phyloP scores from a whole-genome alignment of 2,329 filamentous ascomycete genomes.

The Neocucurbitaria cava region DNA sequence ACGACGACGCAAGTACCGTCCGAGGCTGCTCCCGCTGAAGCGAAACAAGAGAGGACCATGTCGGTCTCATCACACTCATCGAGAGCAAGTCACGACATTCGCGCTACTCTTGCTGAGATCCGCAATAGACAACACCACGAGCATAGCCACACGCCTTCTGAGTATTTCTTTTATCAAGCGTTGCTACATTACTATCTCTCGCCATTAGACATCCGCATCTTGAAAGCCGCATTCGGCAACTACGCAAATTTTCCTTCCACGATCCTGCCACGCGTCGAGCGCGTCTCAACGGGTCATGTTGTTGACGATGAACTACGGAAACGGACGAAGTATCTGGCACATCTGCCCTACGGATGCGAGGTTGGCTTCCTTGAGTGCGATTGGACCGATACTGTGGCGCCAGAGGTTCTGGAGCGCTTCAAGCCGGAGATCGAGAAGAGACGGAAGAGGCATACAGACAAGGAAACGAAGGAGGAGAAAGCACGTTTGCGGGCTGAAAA shows the following conservation, averaged over 20 bases:
- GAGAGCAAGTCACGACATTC: constrained; percentile 41
- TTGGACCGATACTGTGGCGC: constrained; percentile 86
- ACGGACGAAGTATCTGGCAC: constrained; percentile 83
- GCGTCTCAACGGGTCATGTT: constrained; percentile 85
- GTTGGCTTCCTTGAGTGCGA: constrained; percentile 92
- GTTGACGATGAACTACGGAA: constrained; percentile 85
- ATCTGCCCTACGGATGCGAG: constrained; percentile 88
- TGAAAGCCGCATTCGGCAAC: constrained; percentile 85
- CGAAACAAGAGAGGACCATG: constrained; percentile 29
- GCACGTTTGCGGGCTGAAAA: constrained; percentile 83
- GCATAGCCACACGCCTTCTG: constrained; percentile 54
- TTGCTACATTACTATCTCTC: constrained; percentile 89
- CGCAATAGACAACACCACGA: constrained; percentile 54
- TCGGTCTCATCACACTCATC: constrained; percentile 43
- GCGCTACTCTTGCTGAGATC: constrained; percentile 55
- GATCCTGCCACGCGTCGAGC: constrained; percentile 84
- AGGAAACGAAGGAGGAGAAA: constrained; percentile 84
- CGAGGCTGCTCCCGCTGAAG: constrained; percentile 8
- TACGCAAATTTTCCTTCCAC: constrained; percentile 85
- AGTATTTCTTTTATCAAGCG: constrained; percentile 88
- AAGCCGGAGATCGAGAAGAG: constrained; percentile 77
- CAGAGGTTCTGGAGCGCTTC: constrained; percentile 78
- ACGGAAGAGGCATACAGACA: constrained; percentile 79
- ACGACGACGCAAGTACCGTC: constrained; percentile 21
- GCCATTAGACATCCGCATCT: constrained; percentile 87